phyloP scores from a whole-genome alignment of 164 flowering plant genomes.

The Liriodendron chinense region DNA sequence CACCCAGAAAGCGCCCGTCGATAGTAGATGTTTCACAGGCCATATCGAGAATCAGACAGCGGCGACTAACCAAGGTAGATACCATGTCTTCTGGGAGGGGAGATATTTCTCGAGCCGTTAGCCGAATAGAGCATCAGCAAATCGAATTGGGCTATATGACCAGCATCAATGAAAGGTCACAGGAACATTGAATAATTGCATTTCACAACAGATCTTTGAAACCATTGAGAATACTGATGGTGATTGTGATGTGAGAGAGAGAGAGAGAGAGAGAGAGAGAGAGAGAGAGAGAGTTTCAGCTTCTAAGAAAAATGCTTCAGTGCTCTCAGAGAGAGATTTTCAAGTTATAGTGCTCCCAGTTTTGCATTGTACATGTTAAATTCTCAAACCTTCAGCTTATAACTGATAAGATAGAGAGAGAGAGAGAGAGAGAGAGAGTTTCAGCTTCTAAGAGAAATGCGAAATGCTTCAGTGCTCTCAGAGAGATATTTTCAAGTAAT shows the following conservation, averaged over 20 bases:
- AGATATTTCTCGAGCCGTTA: constrained; percentile 45
- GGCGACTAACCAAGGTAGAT: constrained; percentile 47
- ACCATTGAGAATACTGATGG: background rate
- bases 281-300: too few species aligned
- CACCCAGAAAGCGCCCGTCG: constrained; percentile 77
- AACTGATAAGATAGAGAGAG: too few species aligned
- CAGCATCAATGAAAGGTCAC: constrained; percentile 29
- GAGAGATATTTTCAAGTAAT: too few species aligned
- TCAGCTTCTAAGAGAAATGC: too few species aligned
- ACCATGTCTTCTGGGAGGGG: constrained; percentile 54
- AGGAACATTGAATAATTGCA: background rate
- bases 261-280: too few species aligned
- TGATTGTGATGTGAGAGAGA: background rate
- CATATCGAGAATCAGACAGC: constrained; percentile 55
- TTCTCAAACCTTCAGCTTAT: too few species aligned
- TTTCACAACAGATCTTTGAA: background rate
- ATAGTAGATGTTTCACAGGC: constrained; percentile 77
- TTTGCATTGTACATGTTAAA: too few species aligned
- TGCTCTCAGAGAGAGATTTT: too few species aligned
- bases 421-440: too few species aligned
- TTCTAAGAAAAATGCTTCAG: too few species aligned
- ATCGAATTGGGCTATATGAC: constrained; percentile 53
- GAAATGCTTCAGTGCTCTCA: too few species aligned
- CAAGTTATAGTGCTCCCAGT: too few species aligned
- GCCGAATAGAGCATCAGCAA: constrained; percentile 66